These are phyloP conservation scores for Knufia fluminis DNA, from an alignment of 2,329 filamentous ascomycete species.

Conservation along the genomic window DNA sequence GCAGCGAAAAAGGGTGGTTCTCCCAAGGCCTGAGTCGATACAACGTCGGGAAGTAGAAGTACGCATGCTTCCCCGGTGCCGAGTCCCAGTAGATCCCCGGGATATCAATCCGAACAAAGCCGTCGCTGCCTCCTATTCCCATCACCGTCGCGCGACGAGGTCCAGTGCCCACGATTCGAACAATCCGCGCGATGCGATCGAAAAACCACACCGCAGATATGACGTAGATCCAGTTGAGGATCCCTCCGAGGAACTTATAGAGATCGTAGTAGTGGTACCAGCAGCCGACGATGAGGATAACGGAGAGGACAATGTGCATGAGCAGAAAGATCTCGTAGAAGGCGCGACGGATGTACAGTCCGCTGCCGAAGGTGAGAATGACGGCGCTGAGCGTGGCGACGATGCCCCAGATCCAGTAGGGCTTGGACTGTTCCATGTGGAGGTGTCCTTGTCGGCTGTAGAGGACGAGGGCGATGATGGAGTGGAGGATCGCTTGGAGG, in stretches of 20 bases:
- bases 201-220: neutral
- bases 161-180: neutral
- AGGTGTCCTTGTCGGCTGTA: too few species aligned
- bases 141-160: neutral
- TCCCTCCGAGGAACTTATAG: slow-evolving; percentile 23
- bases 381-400: slow-evolving; percentile 28
- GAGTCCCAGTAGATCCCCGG: neutral
- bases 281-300: slow-evolving; percentile 27
- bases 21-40: slow-evolving; percentile 38
- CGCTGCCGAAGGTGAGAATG: slow-evolving; percentile 22
- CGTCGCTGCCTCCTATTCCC: neutral
- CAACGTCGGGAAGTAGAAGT: slow-evolving; percentile 43
- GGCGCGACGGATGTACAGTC: slow-evolving; percentile 24
- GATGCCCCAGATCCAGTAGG: slow-evolving; percentile 33
- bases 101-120: neutral
- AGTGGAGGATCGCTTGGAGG: slow-evolving; percentile 25
- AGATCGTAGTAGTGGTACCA: slow-evolving; percentile 33
- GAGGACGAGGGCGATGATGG: slow-evolving; percentile 17
- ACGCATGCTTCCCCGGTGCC: slow-evolving; percentile 23
- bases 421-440: too few species aligned
- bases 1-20: slow-evolving; percentile 42
- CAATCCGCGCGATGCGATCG: neutral
- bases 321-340: slow-evolving; percentile 31
- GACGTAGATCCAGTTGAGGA: neutral
- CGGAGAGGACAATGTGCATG: slow-evolving; percentile 26